Evolutionary conservation across 106 monocot genomes (phyloP).

Genomic region (Hemerocallis citrina): DNA sequence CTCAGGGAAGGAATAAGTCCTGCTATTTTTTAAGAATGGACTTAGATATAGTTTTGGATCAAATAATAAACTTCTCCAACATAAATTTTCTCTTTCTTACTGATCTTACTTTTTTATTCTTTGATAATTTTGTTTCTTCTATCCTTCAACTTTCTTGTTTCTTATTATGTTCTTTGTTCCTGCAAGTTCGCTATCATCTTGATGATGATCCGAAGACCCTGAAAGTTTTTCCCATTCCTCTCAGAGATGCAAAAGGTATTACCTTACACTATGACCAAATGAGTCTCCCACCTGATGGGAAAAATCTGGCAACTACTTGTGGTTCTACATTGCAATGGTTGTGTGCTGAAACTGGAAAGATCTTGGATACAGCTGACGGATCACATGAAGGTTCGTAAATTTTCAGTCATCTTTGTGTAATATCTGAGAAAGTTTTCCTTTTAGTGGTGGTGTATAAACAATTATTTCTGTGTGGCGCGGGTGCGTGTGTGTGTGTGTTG

Average conservation of each 20-base stretch:
- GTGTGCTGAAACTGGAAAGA: constrained; percentile 69
- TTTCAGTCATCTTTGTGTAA: too few relatives aligned
- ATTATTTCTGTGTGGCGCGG: too few relatives aligned
- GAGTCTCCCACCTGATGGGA: constrained; percentile 83
- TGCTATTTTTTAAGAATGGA: too few relatives aligned
- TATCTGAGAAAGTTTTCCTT: too few relatives aligned
- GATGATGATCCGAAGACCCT: constrained; percentile 99
- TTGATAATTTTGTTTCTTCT: not conserved
- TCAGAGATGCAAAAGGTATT: constrained; percentile 69
- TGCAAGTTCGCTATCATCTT: constrained; percentile 83
- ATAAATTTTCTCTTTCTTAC: not conserved
- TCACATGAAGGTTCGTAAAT: constrained; percentile 78
- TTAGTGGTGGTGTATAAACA: too few relatives aligned
- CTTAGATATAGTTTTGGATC: not conserved
- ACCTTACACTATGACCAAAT: constrained; percentile 66
- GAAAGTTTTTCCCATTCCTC: constrained; percentile 74
- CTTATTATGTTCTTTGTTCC: not conserved
- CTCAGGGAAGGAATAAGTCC: not conserved
- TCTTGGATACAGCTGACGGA: constrained; percentile 85
- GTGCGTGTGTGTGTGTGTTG: too few relatives aligned
- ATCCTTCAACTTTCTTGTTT: not conserved
- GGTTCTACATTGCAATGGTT: constrained; percentile 96
- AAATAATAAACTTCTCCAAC: not conserved
- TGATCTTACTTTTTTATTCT: not conserved
- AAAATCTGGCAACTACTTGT: constrained; percentile 59